Conservation (phyloP, 352 stramenopile genomes). For the Pythium myriotylum region DNA sequence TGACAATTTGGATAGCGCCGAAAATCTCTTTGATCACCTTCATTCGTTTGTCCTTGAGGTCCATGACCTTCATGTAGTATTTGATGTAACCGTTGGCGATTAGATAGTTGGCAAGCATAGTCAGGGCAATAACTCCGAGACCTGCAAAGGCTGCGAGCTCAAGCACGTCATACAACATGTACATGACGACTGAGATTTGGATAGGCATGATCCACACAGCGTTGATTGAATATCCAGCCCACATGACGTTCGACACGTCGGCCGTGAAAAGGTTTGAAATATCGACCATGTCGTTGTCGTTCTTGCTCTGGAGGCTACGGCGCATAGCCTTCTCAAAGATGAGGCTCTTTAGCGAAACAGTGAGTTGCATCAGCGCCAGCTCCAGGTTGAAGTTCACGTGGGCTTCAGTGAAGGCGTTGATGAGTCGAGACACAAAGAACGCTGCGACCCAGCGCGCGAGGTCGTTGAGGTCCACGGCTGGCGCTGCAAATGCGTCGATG, state of each 20-base stretch:
- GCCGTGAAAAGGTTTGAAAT: constrained; percentile 91
- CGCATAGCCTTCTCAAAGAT: constrained; percentile 35
- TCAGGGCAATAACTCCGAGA: constrained; percentile 34
- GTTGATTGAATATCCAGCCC: constrained; percentile 40
- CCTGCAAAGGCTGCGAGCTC: constrained; percentile 35
- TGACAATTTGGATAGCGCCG: constrained; percentile 82
- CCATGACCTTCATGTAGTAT: constrained; percentile 25
- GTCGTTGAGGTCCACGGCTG: constrained; percentile 15
- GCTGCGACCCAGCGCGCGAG: constrained; percentile 23
- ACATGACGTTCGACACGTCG: constrained; percentile 68
- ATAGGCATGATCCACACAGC: constrained; percentile 35
- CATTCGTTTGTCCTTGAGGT: constrained; percentile 46
- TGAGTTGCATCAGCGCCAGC: constrained; percentile 23
- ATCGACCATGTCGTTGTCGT: constrained; percentile 39
- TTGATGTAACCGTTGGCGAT: constrained; percentile 25
- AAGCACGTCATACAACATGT: constrained; percentile 39
- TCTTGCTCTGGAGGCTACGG: constrained; percentile 25
- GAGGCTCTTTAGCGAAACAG: constrained; percentile 25
- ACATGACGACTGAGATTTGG: constrained; percentile 32
- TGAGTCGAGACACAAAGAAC: constrained; percentile 32
- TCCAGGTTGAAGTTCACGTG: constrained; percentile 33
- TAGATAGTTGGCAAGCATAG: constrained; percentile 25
- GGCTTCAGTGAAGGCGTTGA: constrained; percentile 27
- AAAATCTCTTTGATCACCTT: constrained; percentile 49
- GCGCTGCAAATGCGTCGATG: constrained; percentile 25